These are phyloP conservation scores for Colletotrichum acutatum DNA, from an alignment of 2,329 filamentous ascomycete genomes.

Conservation along the genomic window DNA sequence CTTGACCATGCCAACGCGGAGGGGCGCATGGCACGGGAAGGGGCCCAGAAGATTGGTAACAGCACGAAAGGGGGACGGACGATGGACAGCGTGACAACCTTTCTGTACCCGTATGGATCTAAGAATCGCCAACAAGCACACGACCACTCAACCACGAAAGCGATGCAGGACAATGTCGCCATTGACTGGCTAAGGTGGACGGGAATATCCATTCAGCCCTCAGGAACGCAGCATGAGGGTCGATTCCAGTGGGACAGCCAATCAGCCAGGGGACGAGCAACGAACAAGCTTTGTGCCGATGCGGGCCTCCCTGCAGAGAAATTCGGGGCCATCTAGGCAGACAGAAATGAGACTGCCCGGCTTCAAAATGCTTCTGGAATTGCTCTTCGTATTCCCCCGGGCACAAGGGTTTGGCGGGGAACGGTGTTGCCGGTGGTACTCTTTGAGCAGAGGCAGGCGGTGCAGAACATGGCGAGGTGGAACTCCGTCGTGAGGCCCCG, in stretches of 20 bases:
- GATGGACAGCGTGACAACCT: neutral
- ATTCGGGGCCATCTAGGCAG: neutral
- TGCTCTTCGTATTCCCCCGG: conserved; percentile 13
- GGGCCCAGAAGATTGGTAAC: conserved; percentile 4
- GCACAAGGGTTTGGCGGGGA: conserved; percentile 1
- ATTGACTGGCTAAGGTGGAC: neutral
- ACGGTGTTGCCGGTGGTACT: conserved; percentile 13
- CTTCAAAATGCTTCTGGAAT: conserved; percentile 2
- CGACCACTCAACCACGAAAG: neutral
- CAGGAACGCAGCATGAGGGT: neutral
- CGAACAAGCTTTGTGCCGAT: conserved; percentile 31
- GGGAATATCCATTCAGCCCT: neutral
- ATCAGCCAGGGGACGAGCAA: neutral
- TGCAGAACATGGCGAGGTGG: conserved; percentile 11
- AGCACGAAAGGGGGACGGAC: neutral
- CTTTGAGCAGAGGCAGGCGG: conserved; percentile 6
- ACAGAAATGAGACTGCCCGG: neutral
- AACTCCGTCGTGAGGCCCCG: neutral
- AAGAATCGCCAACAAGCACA: neutral
- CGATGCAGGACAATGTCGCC: neutral
- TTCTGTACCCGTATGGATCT: no score
- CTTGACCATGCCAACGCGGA: neutral
- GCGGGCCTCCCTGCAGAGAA: conserved; percentile 11
- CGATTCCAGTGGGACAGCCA: neutral
- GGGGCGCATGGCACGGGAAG: neutral